A percentile compares a stretch with the other conserved stretches of the same genome.
These are phyloP conservation scores for Persicaria maculosa DNA, from an alignment of 148 eudicot genomes.

Conservation along the genomic window DNA sequence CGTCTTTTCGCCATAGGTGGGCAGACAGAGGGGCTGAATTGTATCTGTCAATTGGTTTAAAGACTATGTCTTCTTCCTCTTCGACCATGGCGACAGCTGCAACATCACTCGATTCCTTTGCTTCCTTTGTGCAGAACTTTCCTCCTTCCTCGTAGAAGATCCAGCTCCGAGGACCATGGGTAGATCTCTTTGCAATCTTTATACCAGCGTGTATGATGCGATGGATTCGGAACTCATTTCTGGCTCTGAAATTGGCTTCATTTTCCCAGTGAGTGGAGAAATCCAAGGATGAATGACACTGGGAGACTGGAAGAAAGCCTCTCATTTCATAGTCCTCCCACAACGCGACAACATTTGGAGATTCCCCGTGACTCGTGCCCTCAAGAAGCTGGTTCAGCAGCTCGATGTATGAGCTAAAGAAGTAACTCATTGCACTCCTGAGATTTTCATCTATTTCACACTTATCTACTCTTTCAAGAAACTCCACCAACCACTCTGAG, in stretches of 20 bases:
- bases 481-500: constrained; percentile 65
- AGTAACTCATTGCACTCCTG: constrained; percentile 39
- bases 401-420: constrained; percentile 46
- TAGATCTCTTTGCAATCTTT: constrained; percentile 25
- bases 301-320: constrained; percentile 60
- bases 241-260: constrained; percentile 23
- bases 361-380: constrained; percentile 15
- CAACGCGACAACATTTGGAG: constrained; percentile 34
- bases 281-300: constrained; percentile 36
- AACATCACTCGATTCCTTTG: constrained; percentile 7
- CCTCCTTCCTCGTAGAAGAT: constrained; percentile 27
- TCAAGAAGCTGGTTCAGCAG: constrained; percentile 48
- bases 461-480: constrained; percentile 17
- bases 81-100: constrained; percentile 25
- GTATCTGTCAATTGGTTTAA: constrained; percentile 64
- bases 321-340: constrained; percentile 93
- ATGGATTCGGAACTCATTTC: constrained; percentile 31
- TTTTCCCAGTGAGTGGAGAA: constrained; percentile 38
- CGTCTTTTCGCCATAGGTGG: constrained; percentile 15
- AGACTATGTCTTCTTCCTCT: constrained; percentile 79
- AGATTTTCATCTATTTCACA: constrained; percentile 33
- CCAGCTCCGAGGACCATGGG: constrained; percentile 25
- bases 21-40: constrained; percentile 63
- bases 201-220: constrained; percentile 59
- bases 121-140: constrained; percentile 26